Evolutionary conservation across 2,329 filamentous ascomycete genomes (phyloP).

Genomic region (Penicillium sp.): DNA sequence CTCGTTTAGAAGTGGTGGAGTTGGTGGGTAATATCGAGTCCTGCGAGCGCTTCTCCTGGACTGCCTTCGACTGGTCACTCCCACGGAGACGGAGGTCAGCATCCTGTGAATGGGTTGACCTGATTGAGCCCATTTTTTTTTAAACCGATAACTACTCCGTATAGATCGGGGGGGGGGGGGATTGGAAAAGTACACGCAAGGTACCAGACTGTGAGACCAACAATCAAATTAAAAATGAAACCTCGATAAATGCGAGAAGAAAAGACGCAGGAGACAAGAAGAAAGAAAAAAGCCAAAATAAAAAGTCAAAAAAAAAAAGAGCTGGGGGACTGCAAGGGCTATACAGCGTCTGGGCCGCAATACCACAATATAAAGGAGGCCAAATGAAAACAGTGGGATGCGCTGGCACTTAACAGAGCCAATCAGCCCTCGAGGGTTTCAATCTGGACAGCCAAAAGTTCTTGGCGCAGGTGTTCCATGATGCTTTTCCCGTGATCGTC

Average conservation of each 20-base stretch:
- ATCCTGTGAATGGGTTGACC: conserved; percentile 11
- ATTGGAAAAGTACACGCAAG: background rate
- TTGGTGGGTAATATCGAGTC: conserved; percentile 30
- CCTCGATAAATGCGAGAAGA: background rate
- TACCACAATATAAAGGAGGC: background rate
- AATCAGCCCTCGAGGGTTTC: conserved; percentile 1
- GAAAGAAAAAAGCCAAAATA: background rate
- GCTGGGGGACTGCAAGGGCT: background rate
- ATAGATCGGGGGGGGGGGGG: background rate
- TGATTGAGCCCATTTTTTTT: conserved; percentile 22
- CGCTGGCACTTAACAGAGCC: conserved; percentile 2
- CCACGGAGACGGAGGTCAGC: conserved; percentile 5
- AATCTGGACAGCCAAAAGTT: background rate
- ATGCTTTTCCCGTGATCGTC: background rate
- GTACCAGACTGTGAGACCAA: conserved; percentile 3
- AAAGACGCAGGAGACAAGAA: background rate
- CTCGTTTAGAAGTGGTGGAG: conserved; percentile 18
- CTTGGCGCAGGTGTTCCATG: conserved; percentile 2
- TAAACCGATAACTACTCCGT: too few relatives aligned
- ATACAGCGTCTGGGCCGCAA: background rate
- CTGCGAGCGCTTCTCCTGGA: conserved; percentile 18
- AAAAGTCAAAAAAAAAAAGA: background rate
- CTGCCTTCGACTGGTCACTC: conserved; percentile 2
- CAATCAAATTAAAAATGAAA: background rate
- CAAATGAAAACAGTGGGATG: conserved; percentile 9